Percentiles rank a stretch among this genome's conserved stretches.
phyloP scores from a whole-genome alignment of 768 basidiomycete species.

The Russula virescens region DNA sequence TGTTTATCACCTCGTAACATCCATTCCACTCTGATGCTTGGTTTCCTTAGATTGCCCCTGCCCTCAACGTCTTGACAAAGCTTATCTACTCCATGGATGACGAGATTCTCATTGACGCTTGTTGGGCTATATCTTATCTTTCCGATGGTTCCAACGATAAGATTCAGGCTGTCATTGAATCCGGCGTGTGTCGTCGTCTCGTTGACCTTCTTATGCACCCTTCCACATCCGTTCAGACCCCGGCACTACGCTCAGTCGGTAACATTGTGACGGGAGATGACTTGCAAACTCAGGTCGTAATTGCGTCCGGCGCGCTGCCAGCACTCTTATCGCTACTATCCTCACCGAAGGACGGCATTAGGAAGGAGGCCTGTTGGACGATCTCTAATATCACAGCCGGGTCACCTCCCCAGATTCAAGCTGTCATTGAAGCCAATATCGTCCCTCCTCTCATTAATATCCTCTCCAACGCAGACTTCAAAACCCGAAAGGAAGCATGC shows the following conservation, averaged over 20 bases:
- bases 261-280: constrained; percentile 99
- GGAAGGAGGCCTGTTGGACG: constrained; percentile 99
- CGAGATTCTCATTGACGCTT: constrained; percentile 98
- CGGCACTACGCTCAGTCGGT: constrained; percentile 95
- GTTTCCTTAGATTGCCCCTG: constrained; percentile 82
- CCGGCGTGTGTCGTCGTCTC: constrained; percentile 93
- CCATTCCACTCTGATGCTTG: constrained; percentile 18
- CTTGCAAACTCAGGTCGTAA: constrained; percentile 97
- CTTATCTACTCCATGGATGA: constrained; percentile 98
- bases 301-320: constrained; percentile 94
- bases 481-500: constrained; percentile 98
- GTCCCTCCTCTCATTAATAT: constrained; percentile 98
- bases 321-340: constrained; percentile 90
- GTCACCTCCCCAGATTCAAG: constrained; percentile 93
- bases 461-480: constrained; percentile 95
- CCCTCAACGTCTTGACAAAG: constrained; percentile 94
- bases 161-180: constrained; percentile 99
- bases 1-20: constrained; percentile 29
- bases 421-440: constrained; percentile 96
- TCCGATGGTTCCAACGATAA: constrained; percentile 99
- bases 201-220: constrained; percentile 96
- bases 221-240: constrained; percentile 95
- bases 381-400: constrained; percentile 99
- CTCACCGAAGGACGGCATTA: constrained; percentile 96
- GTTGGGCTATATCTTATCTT: constrained; percentile 99